phyloP scores from a whole-genome alignment of 192 early-diverging fungal species.

The Mortierella claussenii region DNA sequence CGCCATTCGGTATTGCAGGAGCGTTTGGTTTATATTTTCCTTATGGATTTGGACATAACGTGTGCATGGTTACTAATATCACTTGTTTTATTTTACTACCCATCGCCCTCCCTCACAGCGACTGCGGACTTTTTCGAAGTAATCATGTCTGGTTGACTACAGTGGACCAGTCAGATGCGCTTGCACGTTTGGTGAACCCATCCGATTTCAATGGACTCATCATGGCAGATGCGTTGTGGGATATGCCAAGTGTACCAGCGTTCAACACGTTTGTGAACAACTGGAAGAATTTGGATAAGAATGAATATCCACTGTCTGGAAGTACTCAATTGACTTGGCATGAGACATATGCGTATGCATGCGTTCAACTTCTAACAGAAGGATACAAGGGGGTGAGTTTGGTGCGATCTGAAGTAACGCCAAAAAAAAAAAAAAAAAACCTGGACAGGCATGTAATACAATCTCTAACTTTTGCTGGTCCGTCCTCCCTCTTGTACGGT shows the following conservation, averaged over 20 bases:
- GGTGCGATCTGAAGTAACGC: neutral
- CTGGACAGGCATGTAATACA: too few relatives aligned
- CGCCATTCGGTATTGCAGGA: constrained; percentile 10
- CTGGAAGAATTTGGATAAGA: constrained; percentile 10
- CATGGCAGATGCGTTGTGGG: constrained; percentile 35
- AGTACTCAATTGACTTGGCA: constrained; percentile 29
- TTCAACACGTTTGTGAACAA: constrained; percentile 16
- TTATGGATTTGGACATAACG: too few relatives aligned
- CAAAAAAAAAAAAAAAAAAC: too few relatives aligned
- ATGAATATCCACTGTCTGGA: constrained; percentile 27
- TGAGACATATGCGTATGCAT: constrained; percentile 39
- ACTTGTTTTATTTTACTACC: neutral
- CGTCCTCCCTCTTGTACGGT: neutral
- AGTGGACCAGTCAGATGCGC: constrained; percentile 27
- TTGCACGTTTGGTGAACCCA: neutral
- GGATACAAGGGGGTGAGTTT: constrained; percentile 29
- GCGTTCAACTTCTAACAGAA: constrained; percentile 26
- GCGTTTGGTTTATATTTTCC: neutral
- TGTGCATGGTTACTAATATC: too few relatives aligned
- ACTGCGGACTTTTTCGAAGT: constrained; percentile 10
- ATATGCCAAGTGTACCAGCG: constrained; percentile 17
- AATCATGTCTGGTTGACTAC: constrained; percentile 40
- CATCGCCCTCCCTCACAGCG: constrained; percentile 3
- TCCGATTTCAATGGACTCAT: constrained; percentile 33
- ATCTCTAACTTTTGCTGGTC: neutral